A percentile compares a stretch with the other conserved stretches of the same genome.
Evolutionary conservation across 345 rosid species (phyloP).

Genomic region (Excoecaria cochinchinensis): DNA sequence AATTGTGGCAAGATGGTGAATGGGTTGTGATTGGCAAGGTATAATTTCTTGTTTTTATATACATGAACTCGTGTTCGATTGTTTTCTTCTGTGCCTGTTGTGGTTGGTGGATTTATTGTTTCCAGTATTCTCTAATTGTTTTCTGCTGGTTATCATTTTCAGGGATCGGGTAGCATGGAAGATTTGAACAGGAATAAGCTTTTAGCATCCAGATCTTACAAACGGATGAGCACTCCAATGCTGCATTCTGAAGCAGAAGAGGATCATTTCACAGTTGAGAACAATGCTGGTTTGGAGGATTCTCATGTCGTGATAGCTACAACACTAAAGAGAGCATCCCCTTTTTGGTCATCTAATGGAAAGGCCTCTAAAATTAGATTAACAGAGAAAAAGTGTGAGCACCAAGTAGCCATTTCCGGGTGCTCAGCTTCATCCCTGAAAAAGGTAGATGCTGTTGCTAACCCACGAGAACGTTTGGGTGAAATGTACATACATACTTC

Average conservation of each 20-base stretch:
- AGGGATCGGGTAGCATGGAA: constrained; percentile 33
- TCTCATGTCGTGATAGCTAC: constrained; percentile 35
- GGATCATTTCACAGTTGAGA: constrained; percentile 3
- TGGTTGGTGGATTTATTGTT: not conserved
- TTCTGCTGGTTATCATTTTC: constrained; percentile 22
- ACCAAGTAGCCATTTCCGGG: constrained; percentile 11
- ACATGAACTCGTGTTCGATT: not conserved
- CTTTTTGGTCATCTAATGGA: constrained; percentile 34
- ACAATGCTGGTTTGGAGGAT: constrained; percentile 4
- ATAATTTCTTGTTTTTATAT: not conserved
- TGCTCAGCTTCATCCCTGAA: constrained; percentile 7
- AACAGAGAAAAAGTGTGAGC: constrained; percentile 27
- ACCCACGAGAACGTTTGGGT: constrained; percentile 18
- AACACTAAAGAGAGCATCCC: constrained; percentile 43
- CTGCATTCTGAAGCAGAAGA: constrained; percentile 32
- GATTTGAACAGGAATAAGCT: constrained; percentile 28
- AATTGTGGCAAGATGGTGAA: constrained; percentile 16
- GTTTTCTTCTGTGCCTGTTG: not conserved
- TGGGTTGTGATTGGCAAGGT: constrained; percentile 24
- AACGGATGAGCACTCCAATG: constrained; percentile 13
- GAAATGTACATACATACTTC: constrained; percentile 15
- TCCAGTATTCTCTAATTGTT: constrained; percentile 4
- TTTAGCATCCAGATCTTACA: constrained; percentile 23
- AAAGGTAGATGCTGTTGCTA: constrained; percentile 27
- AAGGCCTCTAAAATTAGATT: constrained; percentile 30